Evolutionary conservation across 2,329 filamentous ascomycete genomes (phyloP), one percentile per base, ranked within the genome.

Genomic region (Pseudogymnoascus sp.): DNA sequence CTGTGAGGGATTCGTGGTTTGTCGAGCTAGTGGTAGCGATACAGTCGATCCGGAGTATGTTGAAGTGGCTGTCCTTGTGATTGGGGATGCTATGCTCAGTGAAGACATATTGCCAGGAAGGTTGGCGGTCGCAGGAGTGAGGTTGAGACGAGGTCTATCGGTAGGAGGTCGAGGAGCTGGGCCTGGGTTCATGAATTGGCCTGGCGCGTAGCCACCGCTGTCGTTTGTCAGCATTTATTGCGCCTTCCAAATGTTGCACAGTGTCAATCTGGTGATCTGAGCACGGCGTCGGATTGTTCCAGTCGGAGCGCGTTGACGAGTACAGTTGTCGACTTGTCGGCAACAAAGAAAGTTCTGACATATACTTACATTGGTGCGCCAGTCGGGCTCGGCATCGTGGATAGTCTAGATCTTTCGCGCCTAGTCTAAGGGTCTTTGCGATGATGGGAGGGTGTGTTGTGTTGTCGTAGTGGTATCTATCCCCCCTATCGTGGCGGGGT

Each of bases 141-240:
- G 82, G 70, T 87, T 87, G 68, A 96, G 84, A 72, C 90, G 88
- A 65, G 92, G 90, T 70, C 90, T 86, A 72, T 94, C 90, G 64
- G 84, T 87, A 17, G 93, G 94, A 65, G 94, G 93, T 71, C 90
- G 88, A 67, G 94, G 94, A 68, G 94, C 93, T 69, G 94, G 93
- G 67, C 94, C 92, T 65, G 94, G 92, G 76, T 97, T 97, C 90
- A 97, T 95, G 79, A 97, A 97, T 75, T 86, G 84, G 70, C 81
- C 83, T 67, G 79, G 78, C 42, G 82, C 77, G 72, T 86, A 87
- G 69, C 58, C 58, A 41, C 58, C 58, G 33, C 58, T 59, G 58
- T 59, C 5, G 15, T 59, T 31, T 59, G 58, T 59, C n/a, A 59
- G 58, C 27, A 17, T 27, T 58, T 59, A 25, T 39, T 55, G 44